Percentiles rank a stretch among this genome's conserved stretches.
Conservation (phyloP, 352 stramenopile species). For the Globisporangium cylindrosporum region DNA sequence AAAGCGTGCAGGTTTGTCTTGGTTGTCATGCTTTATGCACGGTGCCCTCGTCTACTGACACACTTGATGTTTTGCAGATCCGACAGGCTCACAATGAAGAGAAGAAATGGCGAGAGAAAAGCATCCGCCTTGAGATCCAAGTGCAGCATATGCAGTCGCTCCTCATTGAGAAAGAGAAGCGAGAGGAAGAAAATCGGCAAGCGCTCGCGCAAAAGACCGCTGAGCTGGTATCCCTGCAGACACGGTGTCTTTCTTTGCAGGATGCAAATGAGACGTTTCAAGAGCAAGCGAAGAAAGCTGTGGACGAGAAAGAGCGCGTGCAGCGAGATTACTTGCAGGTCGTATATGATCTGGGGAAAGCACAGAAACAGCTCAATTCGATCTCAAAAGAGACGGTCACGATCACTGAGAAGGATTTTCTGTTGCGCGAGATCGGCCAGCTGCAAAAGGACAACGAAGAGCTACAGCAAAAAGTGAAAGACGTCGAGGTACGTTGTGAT, state of each 20-base stretch:
- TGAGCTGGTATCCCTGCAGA: constrained; percentile 26
- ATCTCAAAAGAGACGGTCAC: constrained; percentile 29
- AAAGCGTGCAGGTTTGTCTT: constrained; percentile 7
- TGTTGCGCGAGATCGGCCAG: constrained; percentile 38
- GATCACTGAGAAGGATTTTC: constrained; percentile 26
- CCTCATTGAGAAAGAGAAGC: constrained; percentile 29
- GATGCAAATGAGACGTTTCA: constrained; percentile 32
- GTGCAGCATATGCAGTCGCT: constrained; percentile 19
- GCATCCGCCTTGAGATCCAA: constrained; percentile 20
- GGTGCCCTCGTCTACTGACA: neutral
- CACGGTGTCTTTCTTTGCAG: constrained; percentile 28
- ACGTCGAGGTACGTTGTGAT: constrained; percentile 20
- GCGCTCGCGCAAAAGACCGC: constrained; percentile 24
- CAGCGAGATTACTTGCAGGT: constrained; percentile 51
- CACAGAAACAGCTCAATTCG: constrained; percentile 42
- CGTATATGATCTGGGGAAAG: constrained; percentile 43
- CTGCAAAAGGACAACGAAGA: constrained; percentile 31
- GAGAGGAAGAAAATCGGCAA: constrained; percentile 21
- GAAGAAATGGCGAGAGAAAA: constrained; percentile 23
- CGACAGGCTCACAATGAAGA: constrained; percentile 15
- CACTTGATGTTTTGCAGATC: constrained; percentile 4
- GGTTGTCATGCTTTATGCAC: neutral
- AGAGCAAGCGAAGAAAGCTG: constrained; percentile 30
- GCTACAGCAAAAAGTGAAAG: constrained; percentile 26
- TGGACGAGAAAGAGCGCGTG: constrained; percentile 37